These are phyloP conservation scores for Liriodendron chinense DNA, from an alignment of 164 flowering plant genomes.

Conservation along the genomic window DNA sequence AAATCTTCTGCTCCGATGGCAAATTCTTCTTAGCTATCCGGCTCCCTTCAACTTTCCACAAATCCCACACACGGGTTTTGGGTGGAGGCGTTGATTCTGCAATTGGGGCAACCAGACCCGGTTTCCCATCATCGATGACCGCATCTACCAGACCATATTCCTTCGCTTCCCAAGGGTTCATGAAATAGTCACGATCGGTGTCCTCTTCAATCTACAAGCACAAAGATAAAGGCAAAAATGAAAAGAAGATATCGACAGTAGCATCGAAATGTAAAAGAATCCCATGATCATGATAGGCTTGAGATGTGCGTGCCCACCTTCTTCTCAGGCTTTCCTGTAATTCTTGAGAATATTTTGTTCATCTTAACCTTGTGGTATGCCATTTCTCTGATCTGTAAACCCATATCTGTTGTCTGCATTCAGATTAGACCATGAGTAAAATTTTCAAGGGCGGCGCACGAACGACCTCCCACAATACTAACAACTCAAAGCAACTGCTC, in stretches of 20 bases:
- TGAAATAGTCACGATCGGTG: constrained; percentile 78
- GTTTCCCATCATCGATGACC: constrained; percentile 91
- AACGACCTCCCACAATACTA: not conserved
- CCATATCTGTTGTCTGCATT: constrained; percentile 68
- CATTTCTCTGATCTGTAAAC: constrained; percentile 71
- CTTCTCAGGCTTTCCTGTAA: constrained; percentile 77
- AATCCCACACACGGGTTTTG: constrained; percentile 54
- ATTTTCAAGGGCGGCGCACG: not conserved
- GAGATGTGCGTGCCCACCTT: constrained; percentile 43
- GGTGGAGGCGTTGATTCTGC: constrained; percentile 76
- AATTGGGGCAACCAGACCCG: constrained; percentile 86
- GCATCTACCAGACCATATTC: constrained; percentile 86
- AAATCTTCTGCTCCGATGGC: constrained; percentile 68
- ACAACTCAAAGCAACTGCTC: not conserved
- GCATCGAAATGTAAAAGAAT: not conserved
- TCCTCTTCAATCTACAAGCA: constrained; percentile 67
- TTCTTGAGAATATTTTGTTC: constrained; percentile 81
- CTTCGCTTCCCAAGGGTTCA: constrained; percentile 90
- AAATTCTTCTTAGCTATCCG: constrained; percentile 48
- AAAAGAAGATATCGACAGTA: not conserved
- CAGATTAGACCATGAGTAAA: not conserved
- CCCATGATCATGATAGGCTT: not conserved
- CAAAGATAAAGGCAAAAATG: not conserved
- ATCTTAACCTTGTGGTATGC: constrained; percentile 71
- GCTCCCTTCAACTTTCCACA: constrained; percentile 64